Conservation (phyloP, 2,329 filamentous ascomycete genomes). For the Ceratocystis alfenasii region DNA sequence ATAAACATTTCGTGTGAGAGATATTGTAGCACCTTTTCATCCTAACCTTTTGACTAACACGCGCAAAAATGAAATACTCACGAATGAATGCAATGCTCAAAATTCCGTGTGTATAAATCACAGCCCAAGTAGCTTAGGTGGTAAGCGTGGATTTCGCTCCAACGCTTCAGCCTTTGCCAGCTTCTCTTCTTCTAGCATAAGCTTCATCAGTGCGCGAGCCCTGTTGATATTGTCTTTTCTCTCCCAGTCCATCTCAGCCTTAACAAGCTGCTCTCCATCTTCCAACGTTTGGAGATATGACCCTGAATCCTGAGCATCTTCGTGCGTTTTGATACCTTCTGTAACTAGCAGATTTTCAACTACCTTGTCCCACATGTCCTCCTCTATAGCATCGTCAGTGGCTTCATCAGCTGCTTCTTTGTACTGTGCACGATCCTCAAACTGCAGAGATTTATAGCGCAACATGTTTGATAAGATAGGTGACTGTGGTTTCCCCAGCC, state of each 20-base stretch:
- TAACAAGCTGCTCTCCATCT: conserved; percentile 38
- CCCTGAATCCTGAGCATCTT: background rate
- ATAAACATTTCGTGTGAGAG: background rate
- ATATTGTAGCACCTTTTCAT: background rate
- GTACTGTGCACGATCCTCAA: conserved; percentile 32
- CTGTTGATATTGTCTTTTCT: conserved; percentile 34
- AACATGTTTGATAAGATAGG: conserved; percentile 46
- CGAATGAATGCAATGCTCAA: background rate
- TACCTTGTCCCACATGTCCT: conserved; percentile 40
- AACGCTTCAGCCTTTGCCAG: conserved; percentile 28
- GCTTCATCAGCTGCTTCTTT: conserved; percentile 33
- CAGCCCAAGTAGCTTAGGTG: conserved; percentile 15
- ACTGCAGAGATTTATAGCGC: conserved; percentile 37
- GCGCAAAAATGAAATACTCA: background rate
- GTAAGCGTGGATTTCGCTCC: conserved; percentile 17
- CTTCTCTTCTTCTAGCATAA: conserved; percentile 33
- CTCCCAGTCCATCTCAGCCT: conserved; percentile 29
- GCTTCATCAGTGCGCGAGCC: conserved; percentile 32
- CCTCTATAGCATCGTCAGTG: conserved; percentile 28
- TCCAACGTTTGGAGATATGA: conserved; percentile 22
- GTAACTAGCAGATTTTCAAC: conserved; percentile 27
- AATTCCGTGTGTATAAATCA: background rate
- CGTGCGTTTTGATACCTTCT: conserved; percentile 12
- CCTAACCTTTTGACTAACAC: background rate
- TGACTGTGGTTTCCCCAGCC: conserved; percentile 55